phyloP scores from a whole-genome alignment of 2,329 filamentous ascomycete genomes.

The Botrytis pseudocinerea region DNA sequence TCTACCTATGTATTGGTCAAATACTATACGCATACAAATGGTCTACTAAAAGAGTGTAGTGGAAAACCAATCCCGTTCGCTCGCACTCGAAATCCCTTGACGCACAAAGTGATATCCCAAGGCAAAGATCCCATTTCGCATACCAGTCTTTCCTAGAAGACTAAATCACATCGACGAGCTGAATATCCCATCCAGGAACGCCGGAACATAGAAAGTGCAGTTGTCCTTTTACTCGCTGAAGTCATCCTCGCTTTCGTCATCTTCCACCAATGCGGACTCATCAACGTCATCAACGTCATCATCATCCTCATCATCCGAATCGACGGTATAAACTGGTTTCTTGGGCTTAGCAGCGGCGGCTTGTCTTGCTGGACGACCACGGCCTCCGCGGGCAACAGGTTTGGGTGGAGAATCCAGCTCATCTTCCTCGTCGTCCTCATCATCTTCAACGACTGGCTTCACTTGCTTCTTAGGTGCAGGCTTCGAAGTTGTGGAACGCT shows the following conservation, averaged over 20 bases:
- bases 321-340: conserved; percentile 19
- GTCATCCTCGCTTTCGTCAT: conserved; percentile 40
- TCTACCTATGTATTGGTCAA: neutral
- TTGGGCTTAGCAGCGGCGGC: conserved; percentile 18
- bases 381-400: conserved; percentile 36
- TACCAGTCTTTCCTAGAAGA: conserved; percentile 9
- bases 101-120: conserved; percentile 4
- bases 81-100: neutral
- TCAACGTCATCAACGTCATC: conserved; percentile 45
- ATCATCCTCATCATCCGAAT: conserved; percentile 34
- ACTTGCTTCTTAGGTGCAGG: conserved; percentile 23
- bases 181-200: conserved; percentile 2
- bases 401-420: conserved; percentile 34
- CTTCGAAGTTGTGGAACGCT: conserved; percentile 9
- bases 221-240: conserved; percentile 34
- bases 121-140: neutral
- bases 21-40: conserved; percentile 7
- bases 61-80: neutral
- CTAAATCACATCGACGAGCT: neutral
- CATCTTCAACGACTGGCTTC: conserved; percentile 26
- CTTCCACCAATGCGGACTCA: conserved; percentile 36
- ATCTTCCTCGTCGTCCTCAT: conserved; percentile 34
- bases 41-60: conserved; percentile 1
- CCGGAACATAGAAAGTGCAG: neutral
- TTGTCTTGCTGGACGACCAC: conserved; percentile 22